These are phyloP conservation scores for Puccinia triticina DNA, from an alignment of 1,284 basidiomycete genomes.

Conservation along the genomic window DNA sequence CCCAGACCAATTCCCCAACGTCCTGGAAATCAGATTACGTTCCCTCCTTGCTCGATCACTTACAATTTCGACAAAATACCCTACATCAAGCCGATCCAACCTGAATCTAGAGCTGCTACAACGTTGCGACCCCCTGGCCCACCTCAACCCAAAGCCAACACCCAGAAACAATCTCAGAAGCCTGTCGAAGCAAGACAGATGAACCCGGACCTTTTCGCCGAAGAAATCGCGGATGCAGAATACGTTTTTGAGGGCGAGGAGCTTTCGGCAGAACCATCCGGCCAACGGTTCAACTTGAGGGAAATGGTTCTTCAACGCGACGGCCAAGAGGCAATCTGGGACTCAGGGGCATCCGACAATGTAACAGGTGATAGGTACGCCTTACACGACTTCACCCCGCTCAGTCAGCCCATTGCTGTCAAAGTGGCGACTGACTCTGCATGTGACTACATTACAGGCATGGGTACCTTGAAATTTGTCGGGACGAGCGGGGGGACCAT, in stretches of 20 bases:
- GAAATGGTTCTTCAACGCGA: no score
- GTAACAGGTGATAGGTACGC: constrained; percentile 7
- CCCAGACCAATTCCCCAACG: no score
- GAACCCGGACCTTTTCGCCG: neutral
- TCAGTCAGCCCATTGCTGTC: neutral
- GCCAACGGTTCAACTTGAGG: no score
- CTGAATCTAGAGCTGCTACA: no score
- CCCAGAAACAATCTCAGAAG: neutral
- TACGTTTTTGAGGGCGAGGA: neutral
- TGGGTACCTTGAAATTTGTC: no score
- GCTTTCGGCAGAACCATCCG: no score
- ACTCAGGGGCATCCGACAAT: constrained; percentile 4
- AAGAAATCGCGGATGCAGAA: neutral
- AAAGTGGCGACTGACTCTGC: constrained; percentile 20
- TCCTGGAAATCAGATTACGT: no score
- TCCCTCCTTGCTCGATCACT: neutral
- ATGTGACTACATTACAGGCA: no score
- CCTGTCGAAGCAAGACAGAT: neutral
- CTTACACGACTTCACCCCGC: neutral
- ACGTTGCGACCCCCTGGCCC: neutral
- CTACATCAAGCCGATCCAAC: neutral
- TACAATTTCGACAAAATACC: neutral
- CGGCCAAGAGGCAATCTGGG: neutral
- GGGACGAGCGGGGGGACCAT: no score
- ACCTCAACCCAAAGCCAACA: neutral